Percentiles rank a stretch among this genome's conserved stretches.
Evolutionary conservation across 73 alveolate genomes (phyloP).

Genomic region (Loxodes magnus): DNA sequence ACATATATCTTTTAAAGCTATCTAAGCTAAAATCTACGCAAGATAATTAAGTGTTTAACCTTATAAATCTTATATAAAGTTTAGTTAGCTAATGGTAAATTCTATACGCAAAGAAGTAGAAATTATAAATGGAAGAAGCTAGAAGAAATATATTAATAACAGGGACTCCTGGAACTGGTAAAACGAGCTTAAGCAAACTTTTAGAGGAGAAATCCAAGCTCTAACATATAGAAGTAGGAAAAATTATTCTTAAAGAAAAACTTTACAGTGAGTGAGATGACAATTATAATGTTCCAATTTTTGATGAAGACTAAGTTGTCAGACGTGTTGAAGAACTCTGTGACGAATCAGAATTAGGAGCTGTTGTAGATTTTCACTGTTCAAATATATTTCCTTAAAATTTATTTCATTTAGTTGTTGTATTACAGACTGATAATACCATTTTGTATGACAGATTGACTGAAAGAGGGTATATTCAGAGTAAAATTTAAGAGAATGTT

Average conservation of each 20-base stretch:
- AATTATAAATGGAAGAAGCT: conserved; percentile 13
- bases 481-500: conserved; percentile 90
- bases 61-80: too few relatives aligned
- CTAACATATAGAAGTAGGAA: conserved; percentile 76
- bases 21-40: too few relatives aligned
- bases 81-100: background rate
- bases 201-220: conserved; percentile 72
- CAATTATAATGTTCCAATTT: conserved; percentile 88
- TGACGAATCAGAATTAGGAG: conserved; percentile 66
- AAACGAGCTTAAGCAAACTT: conserved; percentile 82
- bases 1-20: too few relatives aligned
- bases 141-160: conserved; percentile 85
- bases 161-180: conserved; percentile 99
- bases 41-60: too few relatives aligned
- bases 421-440: conserved; percentile 85
- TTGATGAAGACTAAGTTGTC: conserved; percentile 93
- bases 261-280: conserved; percentile 88
- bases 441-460: conserved; percentile 82
- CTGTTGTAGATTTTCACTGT: conserved; percentile 89
- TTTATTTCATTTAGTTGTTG: conserved; percentile 82
- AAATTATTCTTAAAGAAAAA: conserved; percentile 67
- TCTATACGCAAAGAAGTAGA: background rate
- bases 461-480: conserved; percentile 87
- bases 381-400: conserved; percentile 90
- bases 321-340: conserved; percentile 50